Evolutionary conservation across 352 stramenopile species (phyloP), one percentile per base, ranked within the genome.

Genomic region (Aphanomyces stellatus): DNA sequence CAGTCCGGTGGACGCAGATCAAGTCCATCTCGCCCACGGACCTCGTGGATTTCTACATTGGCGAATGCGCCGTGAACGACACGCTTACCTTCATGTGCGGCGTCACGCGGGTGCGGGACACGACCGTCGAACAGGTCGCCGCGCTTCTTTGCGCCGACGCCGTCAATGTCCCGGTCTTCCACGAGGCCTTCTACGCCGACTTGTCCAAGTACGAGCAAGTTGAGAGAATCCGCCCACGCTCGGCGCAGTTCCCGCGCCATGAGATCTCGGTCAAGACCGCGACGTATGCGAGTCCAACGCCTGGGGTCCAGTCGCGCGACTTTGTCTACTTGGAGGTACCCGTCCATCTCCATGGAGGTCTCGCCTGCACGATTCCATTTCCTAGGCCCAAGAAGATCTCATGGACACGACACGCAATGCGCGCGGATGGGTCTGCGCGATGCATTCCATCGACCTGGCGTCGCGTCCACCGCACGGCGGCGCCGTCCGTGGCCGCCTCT

Each of bases 321-420:
- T 91, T 91, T 40, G 88, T 80, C 65, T 91, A 91, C 75, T 73
- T 93, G 30, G 85, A 93, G 65, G 84, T 88, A 71, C 80, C 1
- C 46, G 22, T 28, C 22, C 78, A 76, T 8, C 88, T 91, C 56
- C 80, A 71, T 37, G 74, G 91, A 1, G 37, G 8, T 43, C 8
- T 43, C 57, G 75, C 37, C 37, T 43, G 8, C 8, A 17, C 1
- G 72, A 79, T 37, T 19, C 24, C 24, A 37, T 31, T 2, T 41
- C 25, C 19, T 70, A 72, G 65, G 90, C 83, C 55, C 85, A 94
- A 57, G 83, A 94, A 67, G 83, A 92, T 66, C 91, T 92, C 68
- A 87, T 93, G 35, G 82, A 93, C 51, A 86, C 82, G 0, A 87
- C 79, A 57, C 79, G 78, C 8, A 85, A 82, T 56, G 78, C 85